These are phyloP conservation scores for Neurospora sp. DNA, from an alignment of 495 filamentous ascomycete genomes.

Conservation along the genomic window DNA sequence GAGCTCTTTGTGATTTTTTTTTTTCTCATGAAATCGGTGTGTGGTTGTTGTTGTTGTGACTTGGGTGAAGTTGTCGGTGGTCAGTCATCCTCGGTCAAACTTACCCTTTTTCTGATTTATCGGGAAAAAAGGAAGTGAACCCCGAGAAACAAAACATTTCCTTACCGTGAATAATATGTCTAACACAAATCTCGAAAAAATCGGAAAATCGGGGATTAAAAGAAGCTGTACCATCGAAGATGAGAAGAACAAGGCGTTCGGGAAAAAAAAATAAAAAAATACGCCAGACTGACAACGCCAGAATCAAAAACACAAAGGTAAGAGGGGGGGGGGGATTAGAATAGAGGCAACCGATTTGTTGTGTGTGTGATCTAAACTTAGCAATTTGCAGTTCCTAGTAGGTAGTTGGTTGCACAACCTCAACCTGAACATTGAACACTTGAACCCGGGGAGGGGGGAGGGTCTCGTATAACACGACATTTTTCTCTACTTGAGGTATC, in stretches of 20 bases:
- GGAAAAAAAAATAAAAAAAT: background rate
- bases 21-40: background rate
- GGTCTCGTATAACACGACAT: background rate
- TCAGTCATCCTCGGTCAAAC: background rate
- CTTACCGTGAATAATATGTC: background rate
- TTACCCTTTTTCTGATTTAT: background rate
- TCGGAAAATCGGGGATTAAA: background rate
- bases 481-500: background rate
- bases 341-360: background rate
- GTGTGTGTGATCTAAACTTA: background rate
- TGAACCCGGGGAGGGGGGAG: background rate
- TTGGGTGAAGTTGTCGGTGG: background rate
- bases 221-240: background rate
- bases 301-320: background rate
- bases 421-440: background rate
- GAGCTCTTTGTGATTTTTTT: background rate
- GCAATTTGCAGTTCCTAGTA: background rate
- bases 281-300: background rate
- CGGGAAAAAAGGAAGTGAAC: background rate
- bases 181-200: background rate
- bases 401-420: background rate
- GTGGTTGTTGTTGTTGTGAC: background rate
- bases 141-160: background rate
- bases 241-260: background rate
- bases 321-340: background rate